Conservation (phyloP, 192 early-diverging fungal genomes). For the Backusella macrospora region DNA sequence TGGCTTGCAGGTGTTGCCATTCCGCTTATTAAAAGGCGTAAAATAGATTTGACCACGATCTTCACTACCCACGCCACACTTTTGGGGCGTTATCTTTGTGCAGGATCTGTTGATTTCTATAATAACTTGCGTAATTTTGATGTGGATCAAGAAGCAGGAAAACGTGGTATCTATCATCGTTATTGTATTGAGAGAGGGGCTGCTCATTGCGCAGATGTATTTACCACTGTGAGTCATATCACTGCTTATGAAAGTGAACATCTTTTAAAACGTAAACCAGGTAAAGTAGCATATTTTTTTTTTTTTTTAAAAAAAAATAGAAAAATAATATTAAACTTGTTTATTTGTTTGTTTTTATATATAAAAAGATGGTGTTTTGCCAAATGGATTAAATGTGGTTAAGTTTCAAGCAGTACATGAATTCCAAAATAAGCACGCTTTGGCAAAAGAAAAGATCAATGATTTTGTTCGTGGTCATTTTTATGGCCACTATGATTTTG, state of each 20-base stretch:
- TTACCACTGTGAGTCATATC: constrained; percentile 97
- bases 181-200: constrained; percentile 97
- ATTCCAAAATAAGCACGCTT: constrained; percentile 97
- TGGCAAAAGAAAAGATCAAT: constrained; percentile 92
- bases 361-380: constrained; percentile 84
- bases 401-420: constrained; percentile 98
- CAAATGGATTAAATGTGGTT: constrained; percentile 95
- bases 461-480: constrained; percentile 98
- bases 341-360: not conserved
- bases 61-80: constrained; percentile 98
- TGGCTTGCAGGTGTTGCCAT: constrained; percentile 94
- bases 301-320: no score
- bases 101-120: constrained; percentile 97
- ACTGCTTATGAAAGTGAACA: constrained; percentile 97
- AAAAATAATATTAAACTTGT: no score
- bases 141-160: constrained; percentile 95
- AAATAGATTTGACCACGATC: constrained; percentile 89
- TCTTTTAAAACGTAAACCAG: constrained; percentile 91
- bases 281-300: constrained; percentile 38
- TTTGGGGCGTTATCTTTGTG: constrained; percentile 93
- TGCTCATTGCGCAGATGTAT: constrained; percentile 93
- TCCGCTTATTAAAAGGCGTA: constrained; percentile 82
- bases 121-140: constrained; percentile 93
- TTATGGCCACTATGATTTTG: constrained; percentile 96
- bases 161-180: constrained; percentile 96